Evolutionary conservation across 371 early-diverging fungal species (phyloP), one percentile per base, ranked within the genome.

Genomic region (Rhizopus arrhizus): DNA sequence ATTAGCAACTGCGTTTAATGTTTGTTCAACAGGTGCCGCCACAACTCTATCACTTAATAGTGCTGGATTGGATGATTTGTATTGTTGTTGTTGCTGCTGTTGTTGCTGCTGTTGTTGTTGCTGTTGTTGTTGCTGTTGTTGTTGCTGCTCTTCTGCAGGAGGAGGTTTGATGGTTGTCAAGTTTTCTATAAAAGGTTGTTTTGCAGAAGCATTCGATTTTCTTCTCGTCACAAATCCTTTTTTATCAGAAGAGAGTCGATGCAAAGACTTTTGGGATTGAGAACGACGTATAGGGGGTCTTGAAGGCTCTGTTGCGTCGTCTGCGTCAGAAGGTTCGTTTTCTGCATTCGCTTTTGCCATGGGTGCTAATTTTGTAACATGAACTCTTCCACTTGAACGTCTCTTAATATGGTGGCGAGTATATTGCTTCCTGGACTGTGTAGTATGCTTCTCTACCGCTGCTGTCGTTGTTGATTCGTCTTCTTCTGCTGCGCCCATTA

Each of bases 321-420:
- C 74, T 11, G 72, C 53, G 34, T 73, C 77, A 11, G 70, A 22
- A 22, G 22, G 22, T 22, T 22, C 22, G 2, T 22, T 70, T 15
- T 72, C 68, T 5, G 69, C 53, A 16, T 65, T 62, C 13, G 66
- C 69, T 66, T 70, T 69, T 22, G 73, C 70, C 72, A 79, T 76
- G 31, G 76, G 77, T 2, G 77, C 74, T n/a, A 79, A 45, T 53
- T 79, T 79, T 9, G 76, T 67, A 7, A 79, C 80, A 68, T 79
- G 80, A 9, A 79, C 80, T 50, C 77, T 64, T 5, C 80, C 77
- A 59, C 73, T 69, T 2, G 80, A 79, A 40, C 74, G 60, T 58
- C 80, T 70, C 47, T 79, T 79, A 41, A 79, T 75, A 65, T 79
- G 80, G 63, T 79, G 80, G 49, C 77, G 64, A 31, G 38, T 59